Evolutionary conservation across 1,139 yeast species (phyloP).

Genomic region (Hyphopichia fennica): DNA sequence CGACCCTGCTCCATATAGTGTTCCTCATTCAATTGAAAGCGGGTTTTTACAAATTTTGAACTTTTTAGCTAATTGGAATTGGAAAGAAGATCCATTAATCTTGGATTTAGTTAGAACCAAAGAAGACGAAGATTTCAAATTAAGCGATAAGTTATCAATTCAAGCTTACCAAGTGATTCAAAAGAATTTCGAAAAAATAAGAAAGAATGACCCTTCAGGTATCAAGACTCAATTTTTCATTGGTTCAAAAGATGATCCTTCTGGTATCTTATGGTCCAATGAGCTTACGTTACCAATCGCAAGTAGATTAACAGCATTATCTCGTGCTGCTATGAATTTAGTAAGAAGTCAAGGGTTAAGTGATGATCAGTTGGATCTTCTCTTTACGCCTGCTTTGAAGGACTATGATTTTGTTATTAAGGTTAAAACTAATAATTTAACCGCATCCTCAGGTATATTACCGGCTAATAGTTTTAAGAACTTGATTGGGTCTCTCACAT

Average conservation of each 20-base stretch:
- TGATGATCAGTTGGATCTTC: conserved; percentile 47
- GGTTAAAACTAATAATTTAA: conserved; percentile 47
- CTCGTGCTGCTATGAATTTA: conserved; percentile 69
- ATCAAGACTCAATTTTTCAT: conserved; percentile 77
- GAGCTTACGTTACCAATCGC: conserved; percentile 75
- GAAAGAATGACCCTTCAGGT: conserved; percentile 80
- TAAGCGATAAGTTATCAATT: conserved; percentile 65
- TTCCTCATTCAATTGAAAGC: conserved; percentile 74
- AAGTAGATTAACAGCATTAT: conserved; percentile 80
- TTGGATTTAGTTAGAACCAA: conserved; percentile 66
- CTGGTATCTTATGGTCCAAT: conserved; percentile 83
- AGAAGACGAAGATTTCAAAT: conserved; percentile 21
- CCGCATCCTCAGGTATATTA: conserved; percentile 54
- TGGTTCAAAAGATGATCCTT: conserved; percentile 76
- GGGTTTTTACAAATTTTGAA: conserved; percentile 78
- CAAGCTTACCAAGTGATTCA: conserved; percentile 63
- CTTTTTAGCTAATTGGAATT: conserved; percentile 83
- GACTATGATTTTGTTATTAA: conserved; percentile 82
- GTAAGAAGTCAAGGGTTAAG: conserved; percentile 46
- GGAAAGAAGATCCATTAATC: conserved; percentile 85
- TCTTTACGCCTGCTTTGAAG: conserved; percentile 77
- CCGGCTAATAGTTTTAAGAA: conserved; percentile 65
- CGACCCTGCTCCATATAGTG: conserved; percentile 78
- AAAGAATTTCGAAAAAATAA: conserved; percentile 61
- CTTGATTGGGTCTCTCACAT: conserved; percentile 40